phyloP scores from a whole-genome alignment of 2,329 filamentous ascomycete genomes.

The Colletotrichum tanaceti region DNA sequence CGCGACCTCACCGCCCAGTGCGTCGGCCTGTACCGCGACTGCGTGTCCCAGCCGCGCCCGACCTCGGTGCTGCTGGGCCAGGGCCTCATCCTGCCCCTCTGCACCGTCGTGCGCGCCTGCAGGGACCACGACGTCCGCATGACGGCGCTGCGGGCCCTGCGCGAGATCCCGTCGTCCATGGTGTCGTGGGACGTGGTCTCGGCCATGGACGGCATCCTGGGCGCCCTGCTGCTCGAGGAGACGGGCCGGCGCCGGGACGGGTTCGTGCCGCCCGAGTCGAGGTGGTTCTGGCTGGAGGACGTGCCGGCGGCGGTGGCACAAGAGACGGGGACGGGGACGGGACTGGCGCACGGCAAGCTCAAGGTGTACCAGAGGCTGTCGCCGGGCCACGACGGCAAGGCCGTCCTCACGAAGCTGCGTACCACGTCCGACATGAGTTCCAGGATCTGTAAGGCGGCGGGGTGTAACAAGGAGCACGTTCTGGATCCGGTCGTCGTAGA shows the following conservation, averaged over 20 bases:
- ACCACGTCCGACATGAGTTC: conserved; percentile 12
- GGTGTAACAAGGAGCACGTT: background rate
- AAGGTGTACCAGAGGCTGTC: conserved; percentile 18
- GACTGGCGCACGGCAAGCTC: too few species aligned
- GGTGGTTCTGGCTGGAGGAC: conserved; percentile 38
- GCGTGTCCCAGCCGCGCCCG: conserved; percentile 1
- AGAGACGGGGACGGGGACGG: background rate
- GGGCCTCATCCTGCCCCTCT: conserved; percentile 33
- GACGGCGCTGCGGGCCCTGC: conserved; percentile 34
- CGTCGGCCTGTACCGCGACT: conserved; percentile 33
- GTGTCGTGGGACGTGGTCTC: conserved; percentile 36
- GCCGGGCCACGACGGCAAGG: conserved; percentile 5
- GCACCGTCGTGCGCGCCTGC: conserved; percentile 35
- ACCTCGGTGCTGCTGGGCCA: conserved; percentile 26
- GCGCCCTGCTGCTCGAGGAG: conserved; percentile 40
- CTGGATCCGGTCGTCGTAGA: conserved; percentile 5
- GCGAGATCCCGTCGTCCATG: conserved; percentile 33
- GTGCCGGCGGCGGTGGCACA: background rate
- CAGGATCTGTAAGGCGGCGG: conserved; percentile 11
- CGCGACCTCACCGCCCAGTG: conserved; percentile 22
- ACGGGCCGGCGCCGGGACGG: conserved; percentile 28
- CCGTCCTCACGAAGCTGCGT: conserved; percentile 6
- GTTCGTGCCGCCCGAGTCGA: conserved; percentile 23
- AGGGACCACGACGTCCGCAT: conserved; percentile 38
- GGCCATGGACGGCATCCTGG: conserved; percentile 31